Evolutionary conservation across 257 asterid genomes (phyloP).

Genomic region (Petunia axillaris): DNA sequence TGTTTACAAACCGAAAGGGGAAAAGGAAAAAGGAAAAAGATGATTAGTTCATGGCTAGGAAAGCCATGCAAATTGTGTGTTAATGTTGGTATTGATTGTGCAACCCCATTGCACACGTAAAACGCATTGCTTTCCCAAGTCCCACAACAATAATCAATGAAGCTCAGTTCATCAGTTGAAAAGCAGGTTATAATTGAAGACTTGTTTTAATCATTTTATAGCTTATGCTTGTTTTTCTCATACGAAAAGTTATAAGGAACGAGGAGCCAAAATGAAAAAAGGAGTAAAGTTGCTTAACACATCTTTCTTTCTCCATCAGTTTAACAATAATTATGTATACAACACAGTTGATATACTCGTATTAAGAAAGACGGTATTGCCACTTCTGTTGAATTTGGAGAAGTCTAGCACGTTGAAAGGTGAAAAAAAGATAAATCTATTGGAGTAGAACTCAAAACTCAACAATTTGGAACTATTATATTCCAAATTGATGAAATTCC

Average conservation of each 20-base stretch:
- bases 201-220: neutral
- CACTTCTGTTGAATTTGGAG: accelerated
- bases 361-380: too few species aligned
- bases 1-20: neutral
- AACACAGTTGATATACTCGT: too few species aligned
- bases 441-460: neutral
- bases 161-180: neutral
- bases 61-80: neutral
- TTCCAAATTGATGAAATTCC: conserved; percentile 14
- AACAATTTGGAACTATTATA: neutral
- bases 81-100: too few species aligned
- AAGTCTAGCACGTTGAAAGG: neutral
- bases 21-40: neutral
- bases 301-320: too few species aligned
- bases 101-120: too few species aligned
- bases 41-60: neutral
- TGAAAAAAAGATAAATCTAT: neutral
- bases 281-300: neutral
- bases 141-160: neutral
- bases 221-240: neutral
- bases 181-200: conserved; percentile 14
- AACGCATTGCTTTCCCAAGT: too few species aligned
- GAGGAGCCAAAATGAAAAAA: neutral
- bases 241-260: neutral
- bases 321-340: neutral